These are phyloP conservation scores for Ceratobasidium sp. DNA, from an alignment of 1,284 basidiomycete species.

Conservation along the genomic window DNA sequence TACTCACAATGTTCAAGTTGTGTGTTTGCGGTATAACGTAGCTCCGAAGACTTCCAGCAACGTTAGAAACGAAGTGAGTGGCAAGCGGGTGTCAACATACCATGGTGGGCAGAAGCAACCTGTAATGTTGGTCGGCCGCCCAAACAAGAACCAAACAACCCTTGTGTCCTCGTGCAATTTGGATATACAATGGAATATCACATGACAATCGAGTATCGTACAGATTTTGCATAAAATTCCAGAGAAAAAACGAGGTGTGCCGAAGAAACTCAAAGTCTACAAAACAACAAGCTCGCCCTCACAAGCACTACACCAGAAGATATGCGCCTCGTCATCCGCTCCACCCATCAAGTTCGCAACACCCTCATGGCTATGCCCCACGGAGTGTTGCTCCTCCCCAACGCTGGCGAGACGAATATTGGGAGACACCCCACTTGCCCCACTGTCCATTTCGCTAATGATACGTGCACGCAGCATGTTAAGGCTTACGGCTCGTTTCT, in stretches of 20 bases:
- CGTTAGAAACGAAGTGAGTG: not conserved
- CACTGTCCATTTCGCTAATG: constrained; percentile 63
- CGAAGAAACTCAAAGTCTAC: constrained; percentile 51
- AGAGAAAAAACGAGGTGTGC: not conserved
- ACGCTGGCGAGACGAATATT: constrained; percentile 30
- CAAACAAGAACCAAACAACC: constrained; percentile 1
- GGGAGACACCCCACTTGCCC: constrained; percentile 39
- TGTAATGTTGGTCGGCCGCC: not conserved
- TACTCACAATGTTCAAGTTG: constrained; percentile 87
- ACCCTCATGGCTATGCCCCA: constrained; percentile 29
- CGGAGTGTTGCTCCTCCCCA: constrained; percentile 42
- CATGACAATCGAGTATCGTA: constrained; percentile 10
- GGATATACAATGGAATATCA: not conserved
- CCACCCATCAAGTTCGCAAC: constrained; percentile 55
- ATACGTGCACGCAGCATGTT: constrained; percentile 89
- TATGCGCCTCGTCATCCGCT: constrained; percentile 80
- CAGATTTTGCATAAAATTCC: not conserved
- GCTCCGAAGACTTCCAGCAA: constrained; percentile 72
- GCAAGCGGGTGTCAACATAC: not conserved
- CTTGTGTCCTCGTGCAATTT: not conserved
- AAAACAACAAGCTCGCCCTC: constrained; percentile 77
- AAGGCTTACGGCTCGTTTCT: constrained; percentile 84
- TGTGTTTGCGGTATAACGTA: constrained; percentile 92
- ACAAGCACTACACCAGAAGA: constrained; percentile 85
- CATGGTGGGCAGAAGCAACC: constrained; percentile 7